A percentile compares a stretch with the other conserved stretches of the same genome.
These are phyloP conservation scores for Aechmea fasciata DNA, from an alignment of 176 grass and related monocot species.

Conservation along the genomic window DNA sequence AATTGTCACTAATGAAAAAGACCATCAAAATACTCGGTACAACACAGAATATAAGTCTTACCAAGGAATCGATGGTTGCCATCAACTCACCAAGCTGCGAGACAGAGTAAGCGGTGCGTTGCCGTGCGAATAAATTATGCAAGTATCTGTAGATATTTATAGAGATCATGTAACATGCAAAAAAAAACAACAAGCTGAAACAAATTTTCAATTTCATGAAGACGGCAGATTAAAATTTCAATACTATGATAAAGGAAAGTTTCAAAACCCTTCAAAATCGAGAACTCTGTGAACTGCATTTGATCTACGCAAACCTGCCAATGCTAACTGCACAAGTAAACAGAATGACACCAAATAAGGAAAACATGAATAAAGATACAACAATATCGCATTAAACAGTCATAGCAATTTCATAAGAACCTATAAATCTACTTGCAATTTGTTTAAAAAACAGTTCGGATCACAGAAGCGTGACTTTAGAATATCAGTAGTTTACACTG, in stretches of 20 bases:
- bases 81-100: slow-evolving; percentile 50
- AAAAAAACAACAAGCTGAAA: background rate
- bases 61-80: slow-evolving; percentile 53
- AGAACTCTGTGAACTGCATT: slow-evolving; percentile 53
- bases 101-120: slow-evolving; percentile 36
- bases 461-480: too few relatives aligned
- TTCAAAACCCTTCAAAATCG: slow-evolving; percentile 67
- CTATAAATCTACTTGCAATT: too few relatives aligned
- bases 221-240: background rate
- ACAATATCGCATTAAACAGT: background rate
- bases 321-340: slow-evolving; percentile 60
- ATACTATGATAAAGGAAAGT: background rate
- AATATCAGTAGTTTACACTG: too few relatives aligned
- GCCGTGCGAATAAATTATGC: slow-evolving; percentile 49
- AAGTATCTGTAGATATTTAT: slow-evolving; percentile 63
- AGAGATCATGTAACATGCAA: background rate
- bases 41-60: slow-evolving; percentile 21
- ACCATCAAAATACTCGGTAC: too few relatives aligned
- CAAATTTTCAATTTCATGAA: background rate
- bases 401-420: too few relatives aligned
- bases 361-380: background rate
- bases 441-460: too few relatives aligned
- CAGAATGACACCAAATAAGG: background rate
- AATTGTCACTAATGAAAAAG: background rate
- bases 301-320: slow-evolving; percentile 70